Conservation (phyloP, 768 basidiomycete species). For the Agrocybe chaxingu region DNA sequence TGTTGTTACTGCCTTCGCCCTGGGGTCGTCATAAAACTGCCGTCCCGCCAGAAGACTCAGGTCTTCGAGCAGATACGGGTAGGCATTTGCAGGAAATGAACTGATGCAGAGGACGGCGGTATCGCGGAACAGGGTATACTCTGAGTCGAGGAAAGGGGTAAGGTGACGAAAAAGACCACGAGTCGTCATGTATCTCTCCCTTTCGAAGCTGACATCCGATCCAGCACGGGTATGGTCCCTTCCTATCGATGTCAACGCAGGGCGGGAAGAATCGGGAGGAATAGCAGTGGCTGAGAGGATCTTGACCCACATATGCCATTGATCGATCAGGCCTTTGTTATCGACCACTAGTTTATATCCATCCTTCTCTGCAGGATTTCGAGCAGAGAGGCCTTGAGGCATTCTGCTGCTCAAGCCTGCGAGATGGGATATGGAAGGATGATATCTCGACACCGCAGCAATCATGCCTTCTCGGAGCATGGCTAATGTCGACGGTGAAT, state of each 20-base stretch:
- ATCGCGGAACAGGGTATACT: constrained; percentile 80
- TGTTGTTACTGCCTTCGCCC: constrained; percentile 38
- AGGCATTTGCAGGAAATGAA: constrained; percentile 73
- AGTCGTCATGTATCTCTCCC: constrained; percentile 79
- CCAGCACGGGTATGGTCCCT: constrained; percentile 69
- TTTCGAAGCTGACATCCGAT: constrained; percentile 73
- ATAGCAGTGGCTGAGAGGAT: constrained; percentile 81
- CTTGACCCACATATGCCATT: constrained; percentile 85
- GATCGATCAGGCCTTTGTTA: constrained; percentile 57
- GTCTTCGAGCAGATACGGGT: constrained; percentile 81
- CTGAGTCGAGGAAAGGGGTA: constrained; percentile 84
- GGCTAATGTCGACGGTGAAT: constrained; percentile 39
- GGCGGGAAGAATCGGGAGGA: constrained; percentile 56
- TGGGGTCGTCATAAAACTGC: constrained; percentile 79
- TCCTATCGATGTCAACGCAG: constrained; percentile 48
- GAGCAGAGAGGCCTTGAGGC: constrained; percentile 40
- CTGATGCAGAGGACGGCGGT: constrained; percentile 88
- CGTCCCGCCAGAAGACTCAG: constrained; percentile 75
- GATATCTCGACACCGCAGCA: constrained; percentile 67
- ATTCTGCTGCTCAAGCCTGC: constrained; percentile 65
- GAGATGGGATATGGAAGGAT: constrained; percentile 66
- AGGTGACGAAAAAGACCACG: constrained; percentile 82
- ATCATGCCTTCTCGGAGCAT: constrained; percentile 64
- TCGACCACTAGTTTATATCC: constrained; percentile 52
- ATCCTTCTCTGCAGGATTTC: constrained; percentile 44